phyloP scores from a whole-genome alignment of 163 green algal species.

The Picocystis sp. region DNA sequence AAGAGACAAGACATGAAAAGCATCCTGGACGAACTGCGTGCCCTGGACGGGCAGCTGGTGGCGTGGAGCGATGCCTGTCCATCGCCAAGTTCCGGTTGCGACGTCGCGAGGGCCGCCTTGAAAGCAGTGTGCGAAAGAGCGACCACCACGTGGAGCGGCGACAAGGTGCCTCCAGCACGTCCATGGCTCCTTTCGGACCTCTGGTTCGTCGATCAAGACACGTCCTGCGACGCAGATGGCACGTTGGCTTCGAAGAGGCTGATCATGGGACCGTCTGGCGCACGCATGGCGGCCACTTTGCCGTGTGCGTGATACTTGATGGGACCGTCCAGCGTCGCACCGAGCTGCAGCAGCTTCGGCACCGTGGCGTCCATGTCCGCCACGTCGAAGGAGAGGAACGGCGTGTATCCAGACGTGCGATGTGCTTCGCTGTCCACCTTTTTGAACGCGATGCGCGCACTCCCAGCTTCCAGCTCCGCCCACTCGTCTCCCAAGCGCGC shows the following conservation, averaged over 20 bases:
- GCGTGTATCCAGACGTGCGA: conserved; percentile 36
- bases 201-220: no score
- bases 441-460: conserved; percentile 35
- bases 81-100: no score
- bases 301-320: conserved; percentile 42
- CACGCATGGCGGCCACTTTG: conserved; percentile 38
- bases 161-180: no score
- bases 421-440: conserved; percentile 41
- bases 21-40: no score
- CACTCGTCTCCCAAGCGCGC: conserved; percentile 37
- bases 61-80: no score
- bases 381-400: conserved; percentile 54
- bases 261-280: conserved; percentile 48
- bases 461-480: conserved; percentile 40
- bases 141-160: no score
- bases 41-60: no score
- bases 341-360: conserved; percentile 31
- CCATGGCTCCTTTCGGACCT: no score
- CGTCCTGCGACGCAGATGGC: no score
- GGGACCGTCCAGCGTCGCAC: conserved; percentile 41
- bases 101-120: no score
- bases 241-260: conserved; percentile 27
- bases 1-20: no score
- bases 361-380: conserved; percentile 41
- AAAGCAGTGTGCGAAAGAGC: no score